Conservation (phyloP, 768 basidiomycete genomes). For the Hysterangium stoloniferum region DNA sequence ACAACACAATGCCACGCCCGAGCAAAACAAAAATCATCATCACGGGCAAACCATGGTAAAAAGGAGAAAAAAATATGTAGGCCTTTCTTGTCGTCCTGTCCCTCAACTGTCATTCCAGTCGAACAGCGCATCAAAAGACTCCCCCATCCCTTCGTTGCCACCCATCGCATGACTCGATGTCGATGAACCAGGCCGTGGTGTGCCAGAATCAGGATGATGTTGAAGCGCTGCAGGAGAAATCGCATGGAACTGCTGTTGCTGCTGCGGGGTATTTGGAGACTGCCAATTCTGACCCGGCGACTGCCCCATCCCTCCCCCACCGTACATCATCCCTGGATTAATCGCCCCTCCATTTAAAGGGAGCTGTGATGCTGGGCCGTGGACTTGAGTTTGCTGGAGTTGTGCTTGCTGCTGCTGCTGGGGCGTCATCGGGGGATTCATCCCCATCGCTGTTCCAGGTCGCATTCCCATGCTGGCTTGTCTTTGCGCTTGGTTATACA, state of each 20-base stretch:
- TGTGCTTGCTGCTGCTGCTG: slow-evolving; percentile 50
- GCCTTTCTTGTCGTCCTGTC: neutral
- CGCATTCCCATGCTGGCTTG: slow-evolving; percentile 15
- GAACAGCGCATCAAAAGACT: slow-evolving; percentile 9
- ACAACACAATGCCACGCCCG: slow-evolving; percentile 4
- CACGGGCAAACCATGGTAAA: neutral
- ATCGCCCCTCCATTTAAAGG: neutral
- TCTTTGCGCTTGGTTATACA: slow-evolving; percentile 5
- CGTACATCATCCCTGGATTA: slow-evolving; percentile 10
- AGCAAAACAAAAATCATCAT: slow-evolving; percentile 3
- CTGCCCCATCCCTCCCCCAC: neutral
- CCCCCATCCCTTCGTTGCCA: slow-evolving; percentile 1
- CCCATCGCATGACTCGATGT: slow-evolving; percentile 3
- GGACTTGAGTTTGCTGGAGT: no score
- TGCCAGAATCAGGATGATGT: slow-evolving; percentile 9
- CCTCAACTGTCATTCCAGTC: slow-evolving; percentile 3
- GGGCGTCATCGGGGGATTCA: slow-evolving; percentile 34
- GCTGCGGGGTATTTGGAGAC: neutral
- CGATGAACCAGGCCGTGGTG: slow-evolving; percentile 5
- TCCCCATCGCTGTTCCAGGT: slow-evolving; percentile 7
- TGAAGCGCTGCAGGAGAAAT: slow-evolving; percentile 8
- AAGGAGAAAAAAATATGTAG: neutral
- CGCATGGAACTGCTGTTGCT: slow-evolving; percentile 7
- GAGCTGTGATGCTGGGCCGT: neutral
- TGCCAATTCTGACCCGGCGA: neutral